phyloP scores from a whole-genome alignment of 1,284 basidiomycete species.

The Ustilago trichophora region DNA sequence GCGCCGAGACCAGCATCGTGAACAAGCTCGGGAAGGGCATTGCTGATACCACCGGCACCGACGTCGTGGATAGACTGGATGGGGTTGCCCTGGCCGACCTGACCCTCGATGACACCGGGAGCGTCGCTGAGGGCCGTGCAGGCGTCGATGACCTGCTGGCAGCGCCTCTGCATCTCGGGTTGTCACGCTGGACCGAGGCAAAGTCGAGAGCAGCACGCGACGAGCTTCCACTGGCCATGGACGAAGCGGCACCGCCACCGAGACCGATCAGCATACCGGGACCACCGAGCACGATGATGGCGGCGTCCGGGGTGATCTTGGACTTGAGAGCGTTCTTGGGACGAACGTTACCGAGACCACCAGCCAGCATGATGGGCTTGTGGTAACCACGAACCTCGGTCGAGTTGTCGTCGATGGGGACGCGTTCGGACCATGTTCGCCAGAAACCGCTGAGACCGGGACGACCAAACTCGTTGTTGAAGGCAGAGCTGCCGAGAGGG shows the following conservation, averaged over 20 bases:
- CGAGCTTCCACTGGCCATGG: slow-evolving; percentile 74
- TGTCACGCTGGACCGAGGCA: slow-evolving; percentile 95
- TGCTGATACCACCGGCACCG: slow-evolving; percentile 94
- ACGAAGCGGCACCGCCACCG: slow-evolving; percentile 94
- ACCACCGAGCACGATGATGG: slow-evolving; percentile 89
- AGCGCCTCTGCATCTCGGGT: slow-evolving; percentile 98
- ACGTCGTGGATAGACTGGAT: slow-evolving; percentile 98
- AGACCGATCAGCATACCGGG: slow-evolving; percentile 96
- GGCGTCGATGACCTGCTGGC: slow-evolving; percentile 95
- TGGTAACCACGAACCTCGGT: slow-evolving; percentile 90
- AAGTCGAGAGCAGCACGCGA: slow-evolving; percentile 93
- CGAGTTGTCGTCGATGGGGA: slow-evolving; percentile 44
- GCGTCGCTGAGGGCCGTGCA: slow-evolving; percentile 55
- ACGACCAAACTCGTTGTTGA: slow-evolving; percentile 98
- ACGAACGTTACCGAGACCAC: slow-evolving; percentile 89
- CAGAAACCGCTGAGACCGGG: slow-evolving; percentile 75
- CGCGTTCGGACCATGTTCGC: slow-evolving; percentile 63
- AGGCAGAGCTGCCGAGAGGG: slow-evolving; percentile 91
- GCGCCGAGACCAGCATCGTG: slow-evolving; percentile 92
- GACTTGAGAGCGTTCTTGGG: slow-evolving; percentile 63
- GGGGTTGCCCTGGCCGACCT: slow-evolving; percentile 70
- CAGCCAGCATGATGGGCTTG: slow-evolving; percentile 99
- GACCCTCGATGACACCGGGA: slow-evolving; percentile 34
- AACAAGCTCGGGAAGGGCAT: slow-evolving; percentile 95
- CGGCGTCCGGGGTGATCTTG: slow-evolving; percentile 56